Evolutionary conservation across 2,329 filamentous ascomycete genomes (phyloP).

Genomic region (Knufia fluminis): DNA sequence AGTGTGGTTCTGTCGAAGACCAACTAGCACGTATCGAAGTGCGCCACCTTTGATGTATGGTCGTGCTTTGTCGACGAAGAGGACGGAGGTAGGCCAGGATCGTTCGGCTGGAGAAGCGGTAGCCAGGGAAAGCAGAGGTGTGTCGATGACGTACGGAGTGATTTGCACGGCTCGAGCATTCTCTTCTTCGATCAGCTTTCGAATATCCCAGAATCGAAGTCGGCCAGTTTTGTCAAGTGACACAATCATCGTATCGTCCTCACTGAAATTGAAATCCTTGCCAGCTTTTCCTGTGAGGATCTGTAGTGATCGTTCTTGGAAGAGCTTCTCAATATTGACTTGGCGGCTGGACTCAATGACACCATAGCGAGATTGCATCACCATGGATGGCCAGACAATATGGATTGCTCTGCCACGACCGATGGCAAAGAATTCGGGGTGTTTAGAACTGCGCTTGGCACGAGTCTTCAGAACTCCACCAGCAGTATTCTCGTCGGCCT

Average conservation of each 20-base stretch:
- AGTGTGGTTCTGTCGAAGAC: constrained; percentile 98
- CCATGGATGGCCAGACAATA: constrained; percentile 60
- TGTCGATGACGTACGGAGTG: constrained; percentile 63
- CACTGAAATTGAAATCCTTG: constrained; percentile 96
- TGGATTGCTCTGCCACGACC: constrained; percentile 94
- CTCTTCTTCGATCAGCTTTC: constrained; percentile 53
- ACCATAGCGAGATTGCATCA: constrained; percentile 41
- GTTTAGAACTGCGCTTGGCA: constrained; percentile 76
- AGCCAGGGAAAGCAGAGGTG: constrained; percentile 75
- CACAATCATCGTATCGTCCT: constrained; percentile 88
- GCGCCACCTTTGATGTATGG: constrained; percentile 86
- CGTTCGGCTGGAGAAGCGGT: constrained; percentile 85
- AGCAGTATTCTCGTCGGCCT: constrained; percentile 80
- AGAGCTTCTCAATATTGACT: constrained; percentile 80
- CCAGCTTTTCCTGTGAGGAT: constrained; percentile 96
- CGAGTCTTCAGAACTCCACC: constrained; percentile 93
- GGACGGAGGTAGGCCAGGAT: constrained; percentile 90
- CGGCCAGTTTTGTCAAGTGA: constrained; percentile 94
- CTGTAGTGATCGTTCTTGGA: constrained; percentile 77
- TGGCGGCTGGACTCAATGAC: constrained; percentile 44
- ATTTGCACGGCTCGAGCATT: constrained; percentile 38
- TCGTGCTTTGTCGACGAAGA: constrained; percentile 91
- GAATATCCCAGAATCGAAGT: constrained; percentile 97
- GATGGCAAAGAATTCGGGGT: constrained; percentile 90
- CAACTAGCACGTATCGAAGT: constrained; percentile 88